Percentiles rank a stretch among this genome's conserved stretches.
Conservation (phyloP, 768 basidiomycete species). For the Galerina sulciceps region DNA sequence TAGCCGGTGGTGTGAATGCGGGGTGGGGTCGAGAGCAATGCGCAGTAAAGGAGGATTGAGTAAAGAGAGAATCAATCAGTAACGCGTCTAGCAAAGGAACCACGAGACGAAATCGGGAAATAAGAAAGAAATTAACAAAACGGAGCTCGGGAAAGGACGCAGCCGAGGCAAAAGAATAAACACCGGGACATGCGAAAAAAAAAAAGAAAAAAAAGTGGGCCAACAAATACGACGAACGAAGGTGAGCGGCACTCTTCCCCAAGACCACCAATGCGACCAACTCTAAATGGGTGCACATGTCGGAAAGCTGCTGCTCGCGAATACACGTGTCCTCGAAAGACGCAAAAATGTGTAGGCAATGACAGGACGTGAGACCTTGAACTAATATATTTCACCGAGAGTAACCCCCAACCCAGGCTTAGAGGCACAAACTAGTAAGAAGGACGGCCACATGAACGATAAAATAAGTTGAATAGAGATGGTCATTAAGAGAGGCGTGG, state of each 20-base stretch:
- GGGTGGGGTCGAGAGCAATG: not conserved
- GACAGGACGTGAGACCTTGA: constrained; percentile 8
- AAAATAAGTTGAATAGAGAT: constrained; percentile 7
- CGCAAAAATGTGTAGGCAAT: not conserved
- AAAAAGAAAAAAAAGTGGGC: not conserved
- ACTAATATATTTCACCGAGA: constrained; percentile 16
- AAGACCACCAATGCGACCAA: not conserved
- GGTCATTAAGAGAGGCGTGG: constrained; percentile 6
- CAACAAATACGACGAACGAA: not conserved
- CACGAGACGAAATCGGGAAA: constrained; percentile 7
- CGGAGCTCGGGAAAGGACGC: constrained; percentile 7
- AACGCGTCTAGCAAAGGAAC: constrained; percentile 3
- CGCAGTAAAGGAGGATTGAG: not conserved
- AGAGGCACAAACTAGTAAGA: not conserved
- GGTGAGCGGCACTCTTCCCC: not conserved
- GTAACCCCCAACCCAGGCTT: not conserved
- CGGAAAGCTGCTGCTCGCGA: constrained; percentile 5
- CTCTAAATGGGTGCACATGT: not conserved
- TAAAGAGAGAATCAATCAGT: constrained; percentile 6
- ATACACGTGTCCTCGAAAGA: constrained; percentile 12
- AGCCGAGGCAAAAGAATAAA: constrained; percentile 8
- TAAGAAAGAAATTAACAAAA: constrained; percentile 9
- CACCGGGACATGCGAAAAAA: constrained; percentile 23
- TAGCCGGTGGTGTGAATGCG: not conserved
- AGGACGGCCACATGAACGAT: constrained; percentile 9